A percentile compares a stretch with the other conserved stretches of the same genome.
phyloP scores from a whole-genome alignment of 805 yeast genomes.

The Monosporozyma unispora region DNA sequence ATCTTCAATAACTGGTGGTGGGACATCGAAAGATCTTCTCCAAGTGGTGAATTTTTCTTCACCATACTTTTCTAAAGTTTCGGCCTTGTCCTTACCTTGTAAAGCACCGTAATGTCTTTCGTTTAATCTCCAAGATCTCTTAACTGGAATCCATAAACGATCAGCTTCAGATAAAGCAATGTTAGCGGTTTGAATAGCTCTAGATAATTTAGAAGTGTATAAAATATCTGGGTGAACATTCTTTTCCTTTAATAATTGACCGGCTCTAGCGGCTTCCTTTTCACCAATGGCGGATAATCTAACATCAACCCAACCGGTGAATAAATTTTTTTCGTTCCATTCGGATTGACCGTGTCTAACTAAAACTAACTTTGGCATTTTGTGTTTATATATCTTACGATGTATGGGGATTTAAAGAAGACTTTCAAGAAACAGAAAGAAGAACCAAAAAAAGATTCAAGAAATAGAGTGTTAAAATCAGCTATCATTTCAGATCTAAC shows the following conservation, averaged over 20 bases:
- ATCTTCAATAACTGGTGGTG: conserved; percentile 83
- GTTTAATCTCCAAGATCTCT: conserved; percentile 95
- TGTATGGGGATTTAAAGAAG: background rate
- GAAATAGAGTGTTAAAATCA: background rate
- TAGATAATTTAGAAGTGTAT: conserved; percentile 82
- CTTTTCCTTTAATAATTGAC: conserved; percentile 81
- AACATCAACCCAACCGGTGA: conserved; percentile 99
- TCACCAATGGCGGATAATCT: conserved; percentile 73
- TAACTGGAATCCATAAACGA: conserved; percentile 81
- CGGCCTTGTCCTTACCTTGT: conserved; percentile 98
- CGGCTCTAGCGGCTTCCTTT: conserved; percentile 89
- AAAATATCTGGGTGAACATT: conserved; percentile 78
- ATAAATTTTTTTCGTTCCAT: conserved; percentile 96
- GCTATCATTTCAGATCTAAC: background rate
- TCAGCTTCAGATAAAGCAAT: conserved; percentile 84
- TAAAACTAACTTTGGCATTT: conserved; percentile 64
- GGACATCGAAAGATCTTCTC: conserved; percentile 96
- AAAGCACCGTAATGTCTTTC: conserved; percentile 99
- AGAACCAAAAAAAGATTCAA: background rate
- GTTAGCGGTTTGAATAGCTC: conserved; percentile 97
- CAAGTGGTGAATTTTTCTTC: conserved; percentile 88
- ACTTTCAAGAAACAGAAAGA: background rate
- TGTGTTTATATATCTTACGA: background rate
- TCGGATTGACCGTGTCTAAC: conserved; percentile 99
- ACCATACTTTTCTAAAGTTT: conserved; percentile 79